Conservation (phyloP, 805 yeast genomes). For the Wickerhamiella alocasiicola region DNA sequence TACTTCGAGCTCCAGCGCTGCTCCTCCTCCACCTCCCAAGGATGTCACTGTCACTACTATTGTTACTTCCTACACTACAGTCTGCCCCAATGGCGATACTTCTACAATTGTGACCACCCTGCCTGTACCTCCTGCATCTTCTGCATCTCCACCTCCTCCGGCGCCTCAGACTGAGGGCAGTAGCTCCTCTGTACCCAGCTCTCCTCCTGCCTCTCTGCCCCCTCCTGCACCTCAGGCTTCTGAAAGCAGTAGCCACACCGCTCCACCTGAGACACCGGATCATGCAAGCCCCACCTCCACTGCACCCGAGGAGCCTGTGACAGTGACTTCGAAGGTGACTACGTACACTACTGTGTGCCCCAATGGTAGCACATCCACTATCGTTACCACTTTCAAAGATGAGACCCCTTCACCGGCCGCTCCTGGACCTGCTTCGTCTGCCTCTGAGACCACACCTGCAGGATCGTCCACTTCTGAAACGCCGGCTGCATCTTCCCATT, state of each 20-base stretch:
- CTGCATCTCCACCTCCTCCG: too few relatives aligned
- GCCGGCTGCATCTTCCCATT: neutral
- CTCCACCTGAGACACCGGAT: too few relatives aligned
- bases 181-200: neutral
- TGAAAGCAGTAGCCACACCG: too few relatives aligned
- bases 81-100: neutral
- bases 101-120: conserved; percentile 2
- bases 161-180: too few relatives aligned
- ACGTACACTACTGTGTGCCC: conserved; percentile 1
- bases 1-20: neutral
- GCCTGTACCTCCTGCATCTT: too few relatives aligned
- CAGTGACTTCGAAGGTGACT: neutral
- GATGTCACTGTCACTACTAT: neutral
- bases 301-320: neutral
- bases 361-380: neutral
- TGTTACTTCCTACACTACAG: conserved; percentile 2
- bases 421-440: neutral
- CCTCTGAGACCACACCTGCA: neutral
- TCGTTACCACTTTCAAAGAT: neutral
- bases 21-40: neutral
- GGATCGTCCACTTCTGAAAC: neutral
- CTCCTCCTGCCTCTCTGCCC: neutral
- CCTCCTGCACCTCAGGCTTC: neutral
- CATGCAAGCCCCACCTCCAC: neutral
- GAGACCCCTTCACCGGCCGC: neutral